Evolutionary conservation across 768 basidiomycete species (phyloP).

Genomic region (Daedaleopsis sinensis): DNA sequence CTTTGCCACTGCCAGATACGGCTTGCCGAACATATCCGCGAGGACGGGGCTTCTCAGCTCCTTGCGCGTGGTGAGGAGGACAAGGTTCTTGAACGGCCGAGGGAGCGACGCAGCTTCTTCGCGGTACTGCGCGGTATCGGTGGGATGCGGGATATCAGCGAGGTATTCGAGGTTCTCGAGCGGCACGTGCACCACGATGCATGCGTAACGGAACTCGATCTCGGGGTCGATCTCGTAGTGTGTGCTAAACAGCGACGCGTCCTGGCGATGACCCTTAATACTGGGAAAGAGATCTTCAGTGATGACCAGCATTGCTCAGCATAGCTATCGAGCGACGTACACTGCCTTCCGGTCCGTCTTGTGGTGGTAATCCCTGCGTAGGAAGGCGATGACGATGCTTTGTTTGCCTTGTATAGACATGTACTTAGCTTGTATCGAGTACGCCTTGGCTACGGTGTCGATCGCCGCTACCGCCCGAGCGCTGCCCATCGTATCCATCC

Average conservation of each 20-base stretch:
- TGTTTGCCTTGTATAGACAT: conserved; percentile 43
- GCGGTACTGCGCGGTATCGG: conserved; percentile 42
- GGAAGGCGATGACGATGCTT: conserved; percentile 58
- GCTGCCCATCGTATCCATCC: conserved; percentile 51
- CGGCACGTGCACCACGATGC: conserved; percentile 44
- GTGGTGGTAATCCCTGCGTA: conserved; percentile 38
- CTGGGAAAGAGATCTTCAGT: background rate
- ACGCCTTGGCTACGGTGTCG: conserved; percentile 53
- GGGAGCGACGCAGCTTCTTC: conserved; percentile 37
- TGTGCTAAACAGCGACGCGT: conserved; percentile 41
- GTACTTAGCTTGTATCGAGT: conserved; percentile 62
- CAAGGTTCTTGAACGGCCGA: conserved; percentile 46
- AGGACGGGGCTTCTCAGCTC: conserved; percentile 43
- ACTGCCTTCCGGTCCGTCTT: conserved; percentile 3
- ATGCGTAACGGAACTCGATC: conserved; percentile 46
- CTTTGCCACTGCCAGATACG: conserved; percentile 47
- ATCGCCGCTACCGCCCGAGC: conserved; percentile 49
- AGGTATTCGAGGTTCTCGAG: conserved; percentile 48
- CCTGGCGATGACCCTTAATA: conserved; percentile 5
- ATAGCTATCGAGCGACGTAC: background rate
- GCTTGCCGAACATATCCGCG: conserved; percentile 45
- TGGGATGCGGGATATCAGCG: conserved; percentile 43
- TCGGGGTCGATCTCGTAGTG: conserved; percentile 45
- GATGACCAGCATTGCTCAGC: too few species aligned
- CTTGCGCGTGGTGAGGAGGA: conserved; percentile 39